Base-by-base conservation (phyloP, 1,284 basidiomycete genomes). In the Trametes versicolor region DNA sequence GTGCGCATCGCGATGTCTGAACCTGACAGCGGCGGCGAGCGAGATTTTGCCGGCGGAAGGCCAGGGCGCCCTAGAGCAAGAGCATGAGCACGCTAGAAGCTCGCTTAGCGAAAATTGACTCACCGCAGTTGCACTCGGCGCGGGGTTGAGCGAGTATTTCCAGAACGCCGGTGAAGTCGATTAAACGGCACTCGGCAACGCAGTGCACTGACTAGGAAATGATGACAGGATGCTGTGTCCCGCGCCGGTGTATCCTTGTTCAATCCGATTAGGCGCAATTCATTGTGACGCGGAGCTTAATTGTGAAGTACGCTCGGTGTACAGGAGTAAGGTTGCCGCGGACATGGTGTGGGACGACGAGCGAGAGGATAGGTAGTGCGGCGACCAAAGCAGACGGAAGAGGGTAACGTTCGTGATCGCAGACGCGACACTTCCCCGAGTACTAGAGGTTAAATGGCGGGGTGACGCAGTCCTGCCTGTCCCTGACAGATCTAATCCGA, bases 201-300 rank as follows among this genome's bases (percentile, higher is more conserved):
- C 36, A 45, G 17, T 10, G 36, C 19, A 23, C 54, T 52, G 50
- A 15, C 27, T 19, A 43, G 60, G 57, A 47, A 50, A 10, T 49
- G 27, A 29, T 55, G 64, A 63, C 64, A 62, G 52, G 51, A 65
- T 57, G 52, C 62, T 62, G 56, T 62, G 59, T 62, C 43, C 48
- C 29, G 25, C 21, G 3, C 37, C 53, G 53, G 51, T 53, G 55
- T 55, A 45, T 50, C 49, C 58, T 25, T 32, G 56, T 59, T 56
- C 51, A 58, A 25, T 65, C 48, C 36, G 29, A 63, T 65, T 69
- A 69, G 63, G 32, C 68, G 68, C 65, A 69, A 69, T 67, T 67
- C 65, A 69, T 45, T 61, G 54, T 23, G 48, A 52, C n/a, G 29
- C 32, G 25, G 54, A 64, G 65, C 68, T 69, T 66, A 65, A 55